Evolutionary conservation across 73 alveolate species (phyloP), one percentile per base, ranked within the genome.

Genomic region (Urostyla sp.): DNA sequence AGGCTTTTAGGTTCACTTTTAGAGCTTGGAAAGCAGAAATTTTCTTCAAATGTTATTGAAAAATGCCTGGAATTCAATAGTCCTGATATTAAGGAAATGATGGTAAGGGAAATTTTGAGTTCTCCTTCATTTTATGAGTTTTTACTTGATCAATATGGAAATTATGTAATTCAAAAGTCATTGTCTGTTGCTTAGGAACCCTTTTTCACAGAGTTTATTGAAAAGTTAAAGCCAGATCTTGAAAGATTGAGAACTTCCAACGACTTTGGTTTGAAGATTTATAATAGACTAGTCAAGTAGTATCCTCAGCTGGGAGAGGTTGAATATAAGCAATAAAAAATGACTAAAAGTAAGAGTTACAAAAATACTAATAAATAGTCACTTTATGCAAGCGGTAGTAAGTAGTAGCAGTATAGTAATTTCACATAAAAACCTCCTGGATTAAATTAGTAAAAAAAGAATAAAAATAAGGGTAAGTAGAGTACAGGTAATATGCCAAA

Each of bases 1-100:
- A 38, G 32, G 27, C 55, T 87, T 0, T 31, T 80, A 18, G 90
- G 88, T 21, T 24, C 77, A 1, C 76, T 87, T 0, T 78, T 78
- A 1, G 63, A 34, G 66, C 90, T 88, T 28, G 89, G 97, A 7
- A 90, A 74, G 72, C 95, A 91, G 53, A 95, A 95, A 91, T 95
- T 90, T 91, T 89, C 97, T 49, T 91, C 98, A 15, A 95, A 93
- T 92, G 99, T 95, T 48, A 95, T 95, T 35, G 99, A 95, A 54
- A 95, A 94, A 57, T 93, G 98, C 67, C 82, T 95, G 35, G 98
- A 95, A 72, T 84, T 58, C 18, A 87, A 87, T 51, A 54, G 54
- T 6, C 16, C 55, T 34, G 90, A 78, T 27, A 49, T 87, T 30
- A 79, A 55, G 49, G 84, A 87, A 18, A 30, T 34, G 31, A 87